These are phyloP conservation scores for Naganishia kalamii DNA, from an alignment of 768 basidiomycete genomes.

Conservation along the genomic window DNA sequence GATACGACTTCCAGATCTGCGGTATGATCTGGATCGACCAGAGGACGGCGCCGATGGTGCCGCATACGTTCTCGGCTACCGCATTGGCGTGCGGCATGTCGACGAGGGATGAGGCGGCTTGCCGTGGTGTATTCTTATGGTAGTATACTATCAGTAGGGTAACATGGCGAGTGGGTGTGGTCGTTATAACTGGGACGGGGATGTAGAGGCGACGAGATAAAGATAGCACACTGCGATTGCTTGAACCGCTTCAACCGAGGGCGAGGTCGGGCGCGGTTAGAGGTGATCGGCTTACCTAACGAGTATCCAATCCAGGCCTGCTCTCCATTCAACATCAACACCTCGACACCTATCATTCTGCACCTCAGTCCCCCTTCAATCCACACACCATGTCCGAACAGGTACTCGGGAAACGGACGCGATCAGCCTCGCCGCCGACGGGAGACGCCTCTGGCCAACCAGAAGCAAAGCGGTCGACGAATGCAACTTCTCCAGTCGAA, in stretches of 20 bases:
- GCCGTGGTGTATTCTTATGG: no score
- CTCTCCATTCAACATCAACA: not conserved
- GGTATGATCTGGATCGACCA: conserved; percentile 54
- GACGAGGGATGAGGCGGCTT: not conserved
- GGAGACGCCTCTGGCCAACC: conserved; percentile 34
- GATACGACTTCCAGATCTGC: conserved; percentile 67
- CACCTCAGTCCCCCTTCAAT: no score
- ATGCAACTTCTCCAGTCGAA: not conserved
- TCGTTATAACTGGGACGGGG: no score
- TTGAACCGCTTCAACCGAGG: not conserved
- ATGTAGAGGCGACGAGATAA: no score
- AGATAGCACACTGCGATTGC: no score
- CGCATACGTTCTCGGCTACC: conserved; percentile 62
- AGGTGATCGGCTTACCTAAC: not conserved
- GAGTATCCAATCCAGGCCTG: no score
- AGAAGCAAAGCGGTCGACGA: conserved; percentile 33
- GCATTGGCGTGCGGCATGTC: conserved; percentile 49
- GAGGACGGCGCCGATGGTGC: conserved; percentile 56
- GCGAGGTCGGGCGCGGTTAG: not conserved
- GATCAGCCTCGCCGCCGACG: conserved; percentile 17
- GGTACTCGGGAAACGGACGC: conserved; percentile 27
- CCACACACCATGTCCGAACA: not conserved
- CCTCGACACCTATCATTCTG: not conserved
- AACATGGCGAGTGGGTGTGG: not conserved
- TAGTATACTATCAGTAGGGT: not conserved